A percentile compares a stretch with the other conserved stretches of the same genome.
phyloP scores from a whole-genome alignment of 306 rosid genomes.

The Castanopsis chinensis region DNA sequence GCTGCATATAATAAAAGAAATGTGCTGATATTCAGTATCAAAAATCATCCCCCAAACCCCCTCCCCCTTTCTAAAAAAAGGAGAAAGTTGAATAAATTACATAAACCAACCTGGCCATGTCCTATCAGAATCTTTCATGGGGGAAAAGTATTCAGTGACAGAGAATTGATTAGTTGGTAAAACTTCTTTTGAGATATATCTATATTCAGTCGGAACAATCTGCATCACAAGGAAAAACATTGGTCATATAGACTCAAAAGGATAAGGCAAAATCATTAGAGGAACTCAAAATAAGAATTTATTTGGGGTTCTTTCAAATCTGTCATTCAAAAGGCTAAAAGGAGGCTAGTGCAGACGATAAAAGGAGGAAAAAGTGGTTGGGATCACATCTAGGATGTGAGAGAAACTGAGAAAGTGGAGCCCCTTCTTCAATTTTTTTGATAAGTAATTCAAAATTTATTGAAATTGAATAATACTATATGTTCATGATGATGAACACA shows the following conservation, averaged over 20 bases:
- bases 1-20: constrained; percentile 49
- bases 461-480: too few species aligned
- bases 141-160: constrained; percentile 92
- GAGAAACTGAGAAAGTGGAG: neutral
- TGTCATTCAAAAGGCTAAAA: neutral
- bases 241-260: neutral
- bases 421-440: neutral
- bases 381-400: neutral
- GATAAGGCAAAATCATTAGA: neutral
- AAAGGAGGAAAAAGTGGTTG: neutral
- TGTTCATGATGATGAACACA: too few species aligned
- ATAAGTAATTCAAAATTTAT: too few species aligned
- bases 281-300: neutral
- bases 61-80: neutral
- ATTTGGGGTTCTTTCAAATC: neutral
- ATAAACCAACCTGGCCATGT: constrained; percentile 86
- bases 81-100: constrained; percentile 12
- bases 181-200: constrained; percentile 81
- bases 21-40: constrained; percentile 17
- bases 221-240: constrained; percentile 38
- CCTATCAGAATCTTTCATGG: constrained; percentile 69
- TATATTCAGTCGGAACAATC: constrained; percentile 95
- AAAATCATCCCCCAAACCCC: neutral
- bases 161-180: constrained; percentile 96
- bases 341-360: neutral